Percentiles rank a stretch among this genome's conserved stretches.
phyloP scores from a whole-genome alignment of 2,329 filamentous ascomycete genomes.

The Corynespora cassiicola region DNA sequence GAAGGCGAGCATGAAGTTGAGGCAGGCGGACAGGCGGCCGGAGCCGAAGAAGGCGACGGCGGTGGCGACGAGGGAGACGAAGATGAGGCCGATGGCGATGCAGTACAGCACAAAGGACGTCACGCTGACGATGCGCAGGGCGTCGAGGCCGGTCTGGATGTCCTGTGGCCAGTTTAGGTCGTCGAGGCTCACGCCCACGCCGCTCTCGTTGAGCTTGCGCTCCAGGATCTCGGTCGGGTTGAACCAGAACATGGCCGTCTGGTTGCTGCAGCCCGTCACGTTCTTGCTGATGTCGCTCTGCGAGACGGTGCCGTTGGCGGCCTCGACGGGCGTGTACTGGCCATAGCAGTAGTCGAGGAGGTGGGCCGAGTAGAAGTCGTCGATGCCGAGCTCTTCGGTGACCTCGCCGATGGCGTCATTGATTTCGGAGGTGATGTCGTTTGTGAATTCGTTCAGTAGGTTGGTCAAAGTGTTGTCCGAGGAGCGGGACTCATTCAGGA shows the following conservation, averaged over 20 bases:
- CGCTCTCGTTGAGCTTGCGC: slow-evolving; percentile 52
- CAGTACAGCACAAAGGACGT: slow-evolving; percentile 67
- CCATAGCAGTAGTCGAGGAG: slow-evolving; percentile 66
- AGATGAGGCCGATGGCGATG: slow-evolving; percentile 61
- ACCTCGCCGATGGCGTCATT: slow-evolving; percentile 49
- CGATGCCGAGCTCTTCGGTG: slow-evolving; percentile 58
- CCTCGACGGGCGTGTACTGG: slow-evolving; percentile 51
- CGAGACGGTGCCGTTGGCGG: slow-evolving; percentile 51
- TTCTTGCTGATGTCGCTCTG: slow-evolving; percentile 54
- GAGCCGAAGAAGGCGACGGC: slow-evolving; percentile 53
- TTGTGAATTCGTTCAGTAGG: slow-evolving; percentile 43
- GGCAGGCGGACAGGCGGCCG: slow-evolving; percentile 54
- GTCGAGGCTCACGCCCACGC: slow-evolving; percentile 55
- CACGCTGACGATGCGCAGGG: slow-evolving; percentile 56
- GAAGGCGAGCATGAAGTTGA: slow-evolving; percentile 58
- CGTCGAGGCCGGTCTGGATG: slow-evolving; percentile 60
- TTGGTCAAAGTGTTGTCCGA: slow-evolving; percentile 33
- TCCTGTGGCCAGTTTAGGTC: slow-evolving; percentile 64
- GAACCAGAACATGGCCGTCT: slow-evolving; percentile 63
- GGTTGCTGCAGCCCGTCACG: slow-evolving; percentile 62
- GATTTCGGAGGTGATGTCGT: slow-evolving; percentile 36
- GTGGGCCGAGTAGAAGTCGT: slow-evolving; percentile 68
- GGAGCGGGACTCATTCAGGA: slow-evolving; percentile 37
- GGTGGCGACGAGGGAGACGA: slow-evolving; percentile 56
- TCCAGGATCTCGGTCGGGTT: slow-evolving; percentile 60